Conservation (phyloP, 805 yeast species). For the Yamadazyma insecticola region DNA sequence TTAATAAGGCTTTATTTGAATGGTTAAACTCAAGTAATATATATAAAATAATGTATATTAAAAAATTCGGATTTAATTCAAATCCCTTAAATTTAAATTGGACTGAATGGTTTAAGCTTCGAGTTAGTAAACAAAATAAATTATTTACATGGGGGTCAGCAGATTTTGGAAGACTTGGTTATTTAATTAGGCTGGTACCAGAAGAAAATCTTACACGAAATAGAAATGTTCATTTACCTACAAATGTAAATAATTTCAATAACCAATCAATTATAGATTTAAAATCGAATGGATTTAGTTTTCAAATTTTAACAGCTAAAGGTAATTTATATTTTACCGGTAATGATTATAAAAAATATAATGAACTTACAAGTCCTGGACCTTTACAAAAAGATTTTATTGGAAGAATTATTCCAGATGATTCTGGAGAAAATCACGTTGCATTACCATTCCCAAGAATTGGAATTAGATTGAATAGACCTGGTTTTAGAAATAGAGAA, state of each 20-base stretch:
- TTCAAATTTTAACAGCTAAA: constrained; percentile 49
- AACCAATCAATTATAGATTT: constrained; percentile 39
- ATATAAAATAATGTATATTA: constrained; percentile 27
- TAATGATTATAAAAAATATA: constrained; percentile 15
- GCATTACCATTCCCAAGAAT: constrained; percentile 6
- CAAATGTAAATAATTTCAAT: constrained; percentile 31
- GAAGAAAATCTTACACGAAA: constrained; percentile 14
- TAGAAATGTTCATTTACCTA: constrained; percentile 34
- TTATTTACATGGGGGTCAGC: constrained; percentile 51
- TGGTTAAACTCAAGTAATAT: constrained; percentile 18
- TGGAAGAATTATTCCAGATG: not conserved
- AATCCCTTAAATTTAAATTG: constrained; percentile 40
- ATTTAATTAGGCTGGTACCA: constrained; percentile 22
- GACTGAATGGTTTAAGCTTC: constrained; percentile 42
- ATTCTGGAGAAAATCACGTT: too few species aligned
- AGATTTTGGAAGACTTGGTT: constrained; percentile 45
- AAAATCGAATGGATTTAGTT: constrained; percentile 62
- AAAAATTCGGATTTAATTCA: constrained; percentile 43
- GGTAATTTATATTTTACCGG: constrained; percentile 64
- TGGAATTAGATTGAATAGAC: constrained; percentile 6
- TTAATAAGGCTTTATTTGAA: constrained; percentile 32
- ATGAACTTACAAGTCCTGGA: constrained; percentile 21
- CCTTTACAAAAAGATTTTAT: constrained; percentile 14
- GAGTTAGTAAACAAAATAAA: constrained; percentile 30
- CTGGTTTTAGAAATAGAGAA: too few species aligned